Conservation (phyloP, 495 filamentous ascomycete species). For the Penicillium silybi region DNA sequence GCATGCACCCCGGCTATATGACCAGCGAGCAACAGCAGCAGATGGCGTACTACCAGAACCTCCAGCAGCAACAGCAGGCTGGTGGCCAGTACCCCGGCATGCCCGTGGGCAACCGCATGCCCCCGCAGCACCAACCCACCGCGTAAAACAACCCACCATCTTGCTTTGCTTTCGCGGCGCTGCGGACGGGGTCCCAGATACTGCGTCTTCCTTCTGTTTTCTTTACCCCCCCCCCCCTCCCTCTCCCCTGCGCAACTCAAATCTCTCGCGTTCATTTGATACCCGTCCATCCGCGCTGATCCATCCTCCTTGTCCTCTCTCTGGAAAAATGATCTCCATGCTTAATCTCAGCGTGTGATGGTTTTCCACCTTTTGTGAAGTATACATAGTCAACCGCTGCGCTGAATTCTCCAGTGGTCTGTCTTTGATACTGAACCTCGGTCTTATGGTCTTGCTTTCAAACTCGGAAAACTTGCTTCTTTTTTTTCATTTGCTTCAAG, state of each 20-base stretch:
- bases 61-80: slow-evolving; percentile 54
- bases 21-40: slow-evolving; percentile 56
- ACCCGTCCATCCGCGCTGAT: slow-evolving; percentile 39
- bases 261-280: slow-evolving; percentile 42
- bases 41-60: slow-evolving; percentile 56
- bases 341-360: neutral
- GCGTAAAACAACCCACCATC: slow-evolving; percentile 27
- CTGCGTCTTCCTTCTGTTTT: slow-evolving; percentile 24
- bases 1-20: slow-evolving; percentile 52
- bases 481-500: neutral
- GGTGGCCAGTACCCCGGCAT: slow-evolving; percentile 53
- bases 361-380: slow-evolving; percentile 15
- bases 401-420: slow-evolving; percentile 2
- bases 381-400: slow-evolving; percentile 25
- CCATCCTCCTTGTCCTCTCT: slow-evolving; percentile 14
- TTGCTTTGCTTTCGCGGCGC: slow-evolving; percentile 21
- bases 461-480: neutral
- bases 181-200: slow-evolving; percentile 47
- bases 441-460: slow-evolving; percentile 9
- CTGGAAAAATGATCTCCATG: neutral
- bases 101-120: slow-evolving; percentile 54
- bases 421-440: slow-evolving; percentile 7
- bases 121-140: slow-evolving; percentile 50
- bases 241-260: slow-evolving; percentile 19
- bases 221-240: slow-evolving; percentile 20